A percentile compares a stretch with the other conserved stretches of the same genome.
Evolutionary conservation across 2,329 filamentous ascomycete genomes (phyloP).

Genomic region (Didymella sp.): DNA sequence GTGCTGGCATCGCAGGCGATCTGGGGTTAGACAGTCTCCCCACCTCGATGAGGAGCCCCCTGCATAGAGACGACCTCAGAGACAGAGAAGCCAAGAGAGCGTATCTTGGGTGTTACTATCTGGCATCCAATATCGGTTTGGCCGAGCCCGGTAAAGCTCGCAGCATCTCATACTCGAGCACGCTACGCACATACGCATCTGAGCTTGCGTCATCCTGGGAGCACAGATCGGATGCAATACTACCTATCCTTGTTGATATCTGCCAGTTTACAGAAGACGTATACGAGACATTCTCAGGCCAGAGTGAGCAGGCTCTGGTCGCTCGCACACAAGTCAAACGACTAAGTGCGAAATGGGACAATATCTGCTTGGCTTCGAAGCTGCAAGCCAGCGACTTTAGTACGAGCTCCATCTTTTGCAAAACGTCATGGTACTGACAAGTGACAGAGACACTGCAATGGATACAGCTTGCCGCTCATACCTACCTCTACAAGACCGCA

Average conservation of each 20-base stretch:
- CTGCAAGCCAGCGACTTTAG: slow-evolving; percentile 42
- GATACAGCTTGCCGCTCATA: slow-evolving; percentile 41
- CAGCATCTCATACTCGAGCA: slow-evolving; percentile 37
- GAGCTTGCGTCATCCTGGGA: slow-evolving; percentile 44
- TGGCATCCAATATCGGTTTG: slow-evolving; percentile 38
- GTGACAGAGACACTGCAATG: slow-evolving; percentile 41
- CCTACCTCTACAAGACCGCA: slow-evolving; percentile 39
- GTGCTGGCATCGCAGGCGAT: slow-evolving; percentile 43
- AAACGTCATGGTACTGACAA: slow-evolving; percentile 17
- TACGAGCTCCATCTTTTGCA: slow-evolving; percentile 20
- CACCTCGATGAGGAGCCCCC: slow-evolving; percentile 24
- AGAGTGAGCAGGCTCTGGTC: slow-evolving; percentile 39
- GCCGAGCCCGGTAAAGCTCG: slow-evolving; percentile 36
- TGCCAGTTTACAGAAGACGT: slow-evolving; percentile 48
- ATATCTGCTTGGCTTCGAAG: slow-evolving; percentile 38
- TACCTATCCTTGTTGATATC: slow-evolving; percentile 41
- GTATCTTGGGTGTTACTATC: slow-evolving; percentile 47
- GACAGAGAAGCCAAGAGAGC: slow-evolving; percentile 44
- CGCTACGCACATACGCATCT: slow-evolving; percentile 40
- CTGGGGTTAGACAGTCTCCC: slow-evolving; percentile 41
- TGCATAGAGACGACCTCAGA: slow-evolving; percentile 31
- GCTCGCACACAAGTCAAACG: slow-evolving; percentile 44
- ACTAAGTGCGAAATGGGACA: slow-evolving; percentile 45
- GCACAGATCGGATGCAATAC: slow-evolving; percentile 38
- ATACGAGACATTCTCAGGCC: slow-evolving; percentile 41